phyloP scores from a whole-genome alignment of 495 filamentous ascomycete genomes.

The Penicillium subrubescens region DNA sequence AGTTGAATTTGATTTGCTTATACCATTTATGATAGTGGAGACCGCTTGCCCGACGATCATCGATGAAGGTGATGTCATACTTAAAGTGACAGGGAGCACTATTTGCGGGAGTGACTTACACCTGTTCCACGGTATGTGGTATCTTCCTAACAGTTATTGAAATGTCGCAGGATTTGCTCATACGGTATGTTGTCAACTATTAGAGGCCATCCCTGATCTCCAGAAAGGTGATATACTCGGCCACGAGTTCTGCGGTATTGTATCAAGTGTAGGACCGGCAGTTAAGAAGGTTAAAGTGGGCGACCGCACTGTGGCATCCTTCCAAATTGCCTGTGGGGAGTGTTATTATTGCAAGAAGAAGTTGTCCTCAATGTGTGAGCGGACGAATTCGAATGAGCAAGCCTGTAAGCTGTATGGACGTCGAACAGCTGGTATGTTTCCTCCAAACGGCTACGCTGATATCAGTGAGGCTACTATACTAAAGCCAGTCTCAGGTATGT shows the following conservation, averaged over 20 bases:
- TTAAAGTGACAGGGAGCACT: conserved; percentile 77
- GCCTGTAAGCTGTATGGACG: background rate
- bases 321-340: conserved; percentile 5
- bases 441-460: background rate
- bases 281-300: conserved; percentile 7
- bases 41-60: conserved; percentile 64
- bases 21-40: conserved; percentile 44
- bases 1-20: background rate
- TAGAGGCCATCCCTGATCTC: conserved; percentile 22
- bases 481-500: background rate
- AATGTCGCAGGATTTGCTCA: background rate
- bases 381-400: background rate
- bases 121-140: conserved; percentile 58
- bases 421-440: conserved; percentile 6
- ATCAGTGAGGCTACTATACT: background rate
- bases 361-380: conserved; percentile 8
- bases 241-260: conserved; percentile 7
- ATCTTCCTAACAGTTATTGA: background rate
- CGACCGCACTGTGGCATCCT: conserved; percentile 1
- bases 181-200: conserved; percentile 6
- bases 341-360: conserved; percentile 11
- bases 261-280: background rate
- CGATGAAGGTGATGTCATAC: conserved; percentile 72
- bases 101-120: conserved; percentile 83
- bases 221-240: conserved; percentile 11